These are phyloP conservation scores for Apophysomyces variabilis DNA, from an alignment of 371 early-diverging fungal genomes.

Conservation along the genomic window DNA sequence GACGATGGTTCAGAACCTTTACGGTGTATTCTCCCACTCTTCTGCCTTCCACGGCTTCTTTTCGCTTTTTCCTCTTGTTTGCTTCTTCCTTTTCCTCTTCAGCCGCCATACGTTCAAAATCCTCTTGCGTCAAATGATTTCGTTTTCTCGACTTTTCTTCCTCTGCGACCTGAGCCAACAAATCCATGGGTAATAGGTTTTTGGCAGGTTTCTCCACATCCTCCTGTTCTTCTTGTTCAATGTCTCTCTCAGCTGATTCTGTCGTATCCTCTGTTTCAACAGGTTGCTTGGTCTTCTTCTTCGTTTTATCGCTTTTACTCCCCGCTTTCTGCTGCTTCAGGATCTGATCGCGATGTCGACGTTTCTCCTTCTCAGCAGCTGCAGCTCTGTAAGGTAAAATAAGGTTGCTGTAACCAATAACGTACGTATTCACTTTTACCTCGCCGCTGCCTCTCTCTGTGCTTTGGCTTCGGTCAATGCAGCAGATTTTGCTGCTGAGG, in stretches of 20 bases:
- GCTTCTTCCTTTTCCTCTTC: slow-evolving; percentile 51
- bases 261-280: slow-evolving; percentile 19
- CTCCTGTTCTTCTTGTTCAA: slow-evolving; percentile 26
- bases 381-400: slow-evolving; percentile 25
- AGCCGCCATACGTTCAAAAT: slow-evolving; percentile 52
- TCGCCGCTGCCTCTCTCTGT: slow-evolving; percentile 45
- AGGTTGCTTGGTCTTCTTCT: slow-evolving; percentile 2
- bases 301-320: slow-evolving; percentile 36
- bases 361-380: slow-evolving; percentile 44
- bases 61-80: slow-evolving; percentile 28
- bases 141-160: slow-evolving; percentile 46
- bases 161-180: slow-evolving; percentile 41
- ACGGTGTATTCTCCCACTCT: slow-evolving; percentile 56
- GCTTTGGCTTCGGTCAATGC: slow-evolving; percentile 31
- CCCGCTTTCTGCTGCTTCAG: slow-evolving; percentile 53
- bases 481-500: slow-evolving; percentile 34
- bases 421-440: slow-evolving; percentile 25
- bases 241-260: slow-evolving; percentile 21
- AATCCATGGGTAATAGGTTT: slow-evolving; percentile 35
- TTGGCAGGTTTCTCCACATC: slow-evolving; percentile 17
- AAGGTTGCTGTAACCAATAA: too few species aligned
- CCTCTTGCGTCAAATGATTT: slow-evolving; percentile 47
- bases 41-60: slow-evolving; percentile 20
- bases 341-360: slow-evolving; percentile 45
- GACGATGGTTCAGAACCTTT: slow-evolving; percentile 48